Evolutionary conservation across 2,329 filamentous ascomycete genomes (phyloP).

Genomic region (Parastagonospora avenae): DNA sequence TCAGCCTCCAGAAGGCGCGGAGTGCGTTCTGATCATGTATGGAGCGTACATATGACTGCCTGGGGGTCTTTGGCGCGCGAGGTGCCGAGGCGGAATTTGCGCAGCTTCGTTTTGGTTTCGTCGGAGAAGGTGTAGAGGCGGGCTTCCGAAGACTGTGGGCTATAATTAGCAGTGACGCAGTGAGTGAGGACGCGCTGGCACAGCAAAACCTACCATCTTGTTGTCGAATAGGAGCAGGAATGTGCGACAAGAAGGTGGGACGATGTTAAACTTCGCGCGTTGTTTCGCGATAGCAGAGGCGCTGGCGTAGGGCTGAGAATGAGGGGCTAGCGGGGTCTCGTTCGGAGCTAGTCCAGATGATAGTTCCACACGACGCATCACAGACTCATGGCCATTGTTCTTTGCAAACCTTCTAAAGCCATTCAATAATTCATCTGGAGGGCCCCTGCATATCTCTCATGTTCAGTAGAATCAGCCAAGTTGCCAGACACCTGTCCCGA

Average conservation of each 20-base stretch:
- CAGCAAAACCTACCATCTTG: constrained; percentile 23
- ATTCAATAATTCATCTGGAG: background rate
- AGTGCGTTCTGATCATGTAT: constrained; percentile 3
- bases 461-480: constrained; percentile 76
- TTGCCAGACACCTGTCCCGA: constrained; percentile 72
- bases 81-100: constrained; percentile 92
- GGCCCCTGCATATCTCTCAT: constrained; percentile 53
- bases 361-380: background rate
- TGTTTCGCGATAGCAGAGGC: constrained; percentile 7
- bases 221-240: no score
- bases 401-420: no score
- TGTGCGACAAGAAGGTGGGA: no score
- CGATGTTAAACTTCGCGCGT: constrained; percentile 4
- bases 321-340: constrained; percentile 8
- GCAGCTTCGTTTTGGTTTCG: constrained; percentile 85
- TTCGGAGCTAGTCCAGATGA: background rate
- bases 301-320: constrained; percentile 25
- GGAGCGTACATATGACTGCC: constrained; percentile 87
- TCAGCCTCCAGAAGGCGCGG: constrained; percentile 27
- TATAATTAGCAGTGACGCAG: background rate
- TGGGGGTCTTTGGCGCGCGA: constrained; percentile 85
- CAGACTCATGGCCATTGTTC: background rate
- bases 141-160: constrained; percentile 73
- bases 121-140: constrained; percentile 90
- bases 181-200: no score